Percentiles rank a stretch among this genome's conserved stretches.
These are phyloP conservation scores for Candida alai DNA, from an alignment of 805 yeast species.

Conservation along the genomic window DNA sequence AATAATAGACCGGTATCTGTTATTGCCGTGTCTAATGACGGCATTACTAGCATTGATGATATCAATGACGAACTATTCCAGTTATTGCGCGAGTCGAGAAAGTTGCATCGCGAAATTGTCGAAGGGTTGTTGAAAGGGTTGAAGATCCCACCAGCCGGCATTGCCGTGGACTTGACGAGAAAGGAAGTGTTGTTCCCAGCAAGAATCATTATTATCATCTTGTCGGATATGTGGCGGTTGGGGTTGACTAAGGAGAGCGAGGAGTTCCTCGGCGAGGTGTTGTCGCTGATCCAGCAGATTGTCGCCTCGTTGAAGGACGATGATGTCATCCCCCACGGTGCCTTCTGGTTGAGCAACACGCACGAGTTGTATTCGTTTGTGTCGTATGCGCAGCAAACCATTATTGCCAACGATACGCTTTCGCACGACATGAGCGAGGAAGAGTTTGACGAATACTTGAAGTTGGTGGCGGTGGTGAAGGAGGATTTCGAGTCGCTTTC, in stretches of 20 bases:
- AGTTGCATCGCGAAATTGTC: constrained; percentile 76
- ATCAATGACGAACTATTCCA: constrained; percentile 74
- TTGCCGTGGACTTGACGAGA: constrained; percentile 75
- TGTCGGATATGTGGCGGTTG: constrained; percentile 97
- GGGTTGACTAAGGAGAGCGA: constrained; percentile 92
- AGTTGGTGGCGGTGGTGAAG: constrained; percentile 83
- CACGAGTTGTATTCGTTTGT: constrained; percentile 95
- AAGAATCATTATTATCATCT: constrained; percentile 83
- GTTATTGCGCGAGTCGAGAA: constrained; percentile 64
- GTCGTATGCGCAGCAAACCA: constrained; percentile 89
- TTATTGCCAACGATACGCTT: constrained; percentile 75
- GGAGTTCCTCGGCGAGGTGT: constrained; percentile 82
- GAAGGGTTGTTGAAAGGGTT: constrained; percentile 82
- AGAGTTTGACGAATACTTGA: constrained; percentile 86
- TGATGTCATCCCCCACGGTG: constrained; percentile 85
- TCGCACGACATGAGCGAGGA: constrained; percentile 81
- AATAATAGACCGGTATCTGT: constrained; percentile 57
- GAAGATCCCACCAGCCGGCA: constrained; percentile 81
- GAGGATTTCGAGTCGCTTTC: constrained; percentile 92
- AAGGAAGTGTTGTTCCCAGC: constrained; percentile 96
- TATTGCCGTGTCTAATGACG: constrained; percentile 52
- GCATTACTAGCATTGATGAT: constrained; percentile 55
- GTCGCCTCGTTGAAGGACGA: constrained; percentile 80
- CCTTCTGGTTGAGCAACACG: constrained; percentile 95
- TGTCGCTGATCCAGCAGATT: constrained; percentile 79